Base-by-base conservation (phyloP, 139 green algal species). In the Chlamydomonas urium region DNA sequence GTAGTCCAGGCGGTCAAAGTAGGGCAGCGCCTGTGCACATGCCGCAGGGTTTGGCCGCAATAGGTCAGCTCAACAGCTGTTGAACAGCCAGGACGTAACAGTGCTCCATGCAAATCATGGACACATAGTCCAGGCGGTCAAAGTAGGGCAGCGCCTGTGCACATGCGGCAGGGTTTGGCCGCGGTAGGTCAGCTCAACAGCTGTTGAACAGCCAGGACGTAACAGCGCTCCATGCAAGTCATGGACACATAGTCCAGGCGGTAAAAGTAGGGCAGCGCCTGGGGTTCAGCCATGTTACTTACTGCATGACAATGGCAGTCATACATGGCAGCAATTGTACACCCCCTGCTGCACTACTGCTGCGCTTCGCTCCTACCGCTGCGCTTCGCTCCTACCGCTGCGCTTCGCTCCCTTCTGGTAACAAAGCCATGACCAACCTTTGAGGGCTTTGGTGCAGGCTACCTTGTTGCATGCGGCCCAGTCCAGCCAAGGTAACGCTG, bases 1-100 rank as follows among this genome's bases (percentile, higher is more conserved):
- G 70, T 96, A 96, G 79, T 96, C 90, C 59, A 96, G 78, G 65
- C 88, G 83, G 73, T 96, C 90, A 83, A 96, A 95, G 79, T 96
- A 96, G n/a, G 89, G 89, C 31, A 96, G 75, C 1, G 80, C 90
- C 86, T 96, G 87, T 17, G 42, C 17, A 17, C 42, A 17, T 53
- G 42, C 17, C 14, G 42, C n/a, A n/a, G 42, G 42, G 42, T n/a
- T 17, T 10, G 42, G 42, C 17, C 42, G 42, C 14, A 17, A 17
- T 53, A 17, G 42, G 42, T 17, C 14, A 53, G 66, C 79, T 75
- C 38, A 89, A 50, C 38, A 91, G 71, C 60, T 86, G 69, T 82
- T 96, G 90, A 28, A 92, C 75, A 4, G 90, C 85, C 65, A 96
- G 80, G 71, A 89, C 89, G 62, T 93, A 96, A 8, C 73, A 83